Evolutionary conservation across 345 rosid genomes (phyloP).

Genomic region (Cardamine chenopodiifolia): DNA sequence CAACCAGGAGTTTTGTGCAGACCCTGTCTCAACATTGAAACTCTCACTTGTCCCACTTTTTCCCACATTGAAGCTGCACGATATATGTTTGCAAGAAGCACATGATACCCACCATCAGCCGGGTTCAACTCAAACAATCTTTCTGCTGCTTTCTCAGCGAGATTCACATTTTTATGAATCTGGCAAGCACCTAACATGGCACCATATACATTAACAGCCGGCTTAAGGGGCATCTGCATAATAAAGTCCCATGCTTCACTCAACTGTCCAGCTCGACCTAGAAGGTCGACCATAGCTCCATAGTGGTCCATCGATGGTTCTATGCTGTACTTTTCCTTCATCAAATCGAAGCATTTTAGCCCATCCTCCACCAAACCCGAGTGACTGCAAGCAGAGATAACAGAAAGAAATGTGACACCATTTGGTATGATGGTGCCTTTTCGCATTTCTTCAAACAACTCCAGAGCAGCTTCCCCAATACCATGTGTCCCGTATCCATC

Average conservation of each 20-base stretch:
- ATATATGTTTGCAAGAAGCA: conserved; percentile 77
- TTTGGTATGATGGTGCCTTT: conserved; percentile 62
- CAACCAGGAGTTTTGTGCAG: conserved; percentile 90
- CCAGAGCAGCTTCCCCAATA: conserved; percentile 60
- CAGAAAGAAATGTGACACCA: conserved; percentile 70
- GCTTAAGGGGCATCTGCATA: conserved; percentile 66
- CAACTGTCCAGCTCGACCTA: conserved; percentile 79
- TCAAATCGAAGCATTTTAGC: conserved; percentile 51
- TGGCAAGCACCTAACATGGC: conserved; percentile 89
- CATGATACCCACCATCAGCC: conserved; percentile 87
- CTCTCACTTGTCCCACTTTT: conserved; percentile 69
- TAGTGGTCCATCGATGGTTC: conserved; percentile 78
- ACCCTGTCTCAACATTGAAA: conserved; percentile 62
- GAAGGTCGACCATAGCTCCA: conserved; percentile 85
- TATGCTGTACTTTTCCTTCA: conserved; percentile 63
- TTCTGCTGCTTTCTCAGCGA: conserved; percentile 74
- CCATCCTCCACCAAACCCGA: conserved; percentile 82
- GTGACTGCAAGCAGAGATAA: conserved; percentile 89
- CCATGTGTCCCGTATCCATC: conserved; percentile 88
- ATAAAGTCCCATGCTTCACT: conserved; percentile 74
- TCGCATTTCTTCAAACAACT: conserved; percentile 63
- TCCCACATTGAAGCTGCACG: conserved; percentile 78
- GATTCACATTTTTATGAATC: conserved; percentile 66
- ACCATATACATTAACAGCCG: conserved; percentile 79
- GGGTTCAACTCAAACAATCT: conserved; percentile 66